phyloP scores from a whole-genome alignment of 495 filamentous ascomycete genomes.

The Xylaria telfairii region DNA sequence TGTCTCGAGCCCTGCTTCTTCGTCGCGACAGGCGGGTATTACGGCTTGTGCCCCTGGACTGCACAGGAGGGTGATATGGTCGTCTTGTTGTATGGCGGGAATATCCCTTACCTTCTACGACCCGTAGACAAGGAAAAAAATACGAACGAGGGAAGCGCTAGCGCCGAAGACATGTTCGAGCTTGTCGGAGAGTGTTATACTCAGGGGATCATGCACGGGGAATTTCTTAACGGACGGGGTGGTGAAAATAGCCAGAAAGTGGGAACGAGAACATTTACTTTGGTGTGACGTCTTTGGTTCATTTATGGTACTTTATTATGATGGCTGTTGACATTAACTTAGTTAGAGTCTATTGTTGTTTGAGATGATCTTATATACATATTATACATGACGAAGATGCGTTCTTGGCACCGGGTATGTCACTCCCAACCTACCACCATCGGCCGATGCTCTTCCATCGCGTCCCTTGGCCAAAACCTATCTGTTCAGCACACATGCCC shows the following conservation, averaged over 20 bases:
- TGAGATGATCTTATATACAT: too few relatives aligned
- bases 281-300: not conserved
- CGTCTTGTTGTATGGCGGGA: not conserved
- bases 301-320: not conserved
- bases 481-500: too few relatives aligned
- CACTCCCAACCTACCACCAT: too few relatives aligned
- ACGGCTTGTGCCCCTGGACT: constrained; percentile 1
- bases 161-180: not conserved
- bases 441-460: too few relatives aligned
- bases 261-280: not conserved
- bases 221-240: not conserved
- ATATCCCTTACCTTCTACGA: not conserved
- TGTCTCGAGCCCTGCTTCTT: not conserved
- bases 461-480: too few relatives aligned
- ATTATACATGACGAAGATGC: too few relatives aligned
- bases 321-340: not conserved
- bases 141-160: not conserved
- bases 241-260: not conserved
- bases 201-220: not conserved
- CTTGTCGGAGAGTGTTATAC: not conserved
- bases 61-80: not conserved
- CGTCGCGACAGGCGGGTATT: not conserved
- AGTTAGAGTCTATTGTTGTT: not conserved
- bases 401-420: too few relatives aligned
- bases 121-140: not conserved